A percentile compares a stretch with the other conserved stretches of the same genome.
Conservation (phyloP, 306 rosid species). For the Vigna nakashimae region DNA sequence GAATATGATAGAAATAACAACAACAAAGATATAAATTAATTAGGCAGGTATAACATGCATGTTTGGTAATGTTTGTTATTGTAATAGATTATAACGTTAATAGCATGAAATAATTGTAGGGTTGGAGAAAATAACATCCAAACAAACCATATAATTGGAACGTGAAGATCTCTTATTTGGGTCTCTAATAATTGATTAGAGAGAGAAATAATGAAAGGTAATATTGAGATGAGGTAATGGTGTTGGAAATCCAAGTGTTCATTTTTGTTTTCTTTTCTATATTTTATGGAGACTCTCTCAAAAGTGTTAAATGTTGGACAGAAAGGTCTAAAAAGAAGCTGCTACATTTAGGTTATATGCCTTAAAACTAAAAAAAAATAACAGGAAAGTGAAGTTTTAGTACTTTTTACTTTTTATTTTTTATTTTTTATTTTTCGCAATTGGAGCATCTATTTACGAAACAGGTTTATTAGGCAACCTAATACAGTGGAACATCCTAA, state of each 20-base stretch:
- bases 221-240: background rate
- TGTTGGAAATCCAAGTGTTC: slow-evolving; percentile 13
- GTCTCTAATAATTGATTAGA: background rate
- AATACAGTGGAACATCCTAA: slow-evolving; percentile 42
- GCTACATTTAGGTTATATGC: background rate
- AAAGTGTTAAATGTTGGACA: background rate
- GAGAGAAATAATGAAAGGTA: background rate
- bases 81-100: no score
- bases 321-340: slow-evolving; percentile 7
- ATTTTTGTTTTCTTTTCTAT: background rate
- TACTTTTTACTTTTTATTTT: background rate
- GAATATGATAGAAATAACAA: no score
- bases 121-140: background rate
- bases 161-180: background rate
- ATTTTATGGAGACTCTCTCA: background rate
- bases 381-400: background rate
- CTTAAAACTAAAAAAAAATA: background rate
- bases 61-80: no score
- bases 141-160: background rate
- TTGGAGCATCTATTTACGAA: background rate
- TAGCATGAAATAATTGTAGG: background rate
- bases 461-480: slow-evolving; percentile 23
- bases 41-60: no score
- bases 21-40: no score
- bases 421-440: background rate